Evolutionary conservation across 768 basidiomycete genomes (phyloP), one percentile per base, ranked within the genome.

Genomic region (Termitomyces titanicus): DNA sequence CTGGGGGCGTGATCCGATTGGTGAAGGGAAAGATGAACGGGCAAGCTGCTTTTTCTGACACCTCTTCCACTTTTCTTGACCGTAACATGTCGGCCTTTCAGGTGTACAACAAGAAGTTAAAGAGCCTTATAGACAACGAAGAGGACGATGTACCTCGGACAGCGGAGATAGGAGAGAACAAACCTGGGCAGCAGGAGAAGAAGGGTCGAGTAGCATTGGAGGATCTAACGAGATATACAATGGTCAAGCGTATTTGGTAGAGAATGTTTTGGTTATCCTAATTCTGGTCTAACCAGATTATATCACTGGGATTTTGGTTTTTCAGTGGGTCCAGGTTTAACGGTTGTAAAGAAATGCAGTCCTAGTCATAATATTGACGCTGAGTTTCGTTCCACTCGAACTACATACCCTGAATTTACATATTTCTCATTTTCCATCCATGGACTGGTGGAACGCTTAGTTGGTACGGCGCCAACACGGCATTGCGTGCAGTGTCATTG

Each of bases 191-290:
- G 39, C 63, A 59, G 11, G 66, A 74, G 39, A 84, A 81, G 68
- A 82, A 77, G 64, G 85, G 81, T 54, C 75, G 85, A 44, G 79
- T 91, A 54, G 82, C 83, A 55, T 70, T 98, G 47, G 94, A 97
- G 67, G 92, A 96, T 65, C 79, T 98, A 47, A 96, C 92, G 33
- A 72, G 94, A 53, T 98, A 90, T 75, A 96, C 94, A 18, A 98
- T 98, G 94, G 89, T 96, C 44, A 96, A 96, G 66, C 79, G 92
- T 50, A 95, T 96, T 43, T 95, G 79, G 79, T 83, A 74, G 66
- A 5, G 25, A 33, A 29, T 8, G 29, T n/a, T 37, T 25, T 37
- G 47, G 5, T n/a, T 37, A 37, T 25, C 10, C 7, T 18, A 0
- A 33, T 25, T 34, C 22, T 34, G 8, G 2, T 11, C 34, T 15